Percentiles rank a stretch among this genome's conserved stretches.
These are phyloP conservation scores for Russula abietina DNA, from an alignment of 768 basidiomycete species.

Conservation along the genomic window DNA sequence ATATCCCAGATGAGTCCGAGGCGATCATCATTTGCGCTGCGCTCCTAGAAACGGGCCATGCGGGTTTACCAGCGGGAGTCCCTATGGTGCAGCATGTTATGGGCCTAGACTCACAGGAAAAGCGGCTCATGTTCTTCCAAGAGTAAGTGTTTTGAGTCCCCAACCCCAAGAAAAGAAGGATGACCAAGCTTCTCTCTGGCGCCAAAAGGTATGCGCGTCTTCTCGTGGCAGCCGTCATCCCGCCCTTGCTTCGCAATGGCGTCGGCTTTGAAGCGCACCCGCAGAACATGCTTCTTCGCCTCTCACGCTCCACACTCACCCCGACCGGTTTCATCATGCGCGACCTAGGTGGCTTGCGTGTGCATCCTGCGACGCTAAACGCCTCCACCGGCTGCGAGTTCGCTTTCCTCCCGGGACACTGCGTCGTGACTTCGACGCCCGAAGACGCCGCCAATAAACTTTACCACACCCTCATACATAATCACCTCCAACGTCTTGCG, in stretches of 20 bases:
- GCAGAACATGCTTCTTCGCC: constrained; percentile 49
- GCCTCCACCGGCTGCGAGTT: constrained; percentile 46
- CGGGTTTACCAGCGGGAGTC: constrained; percentile 35
- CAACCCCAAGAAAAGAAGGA: not conserved
- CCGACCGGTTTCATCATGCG: constrained; percentile 49
- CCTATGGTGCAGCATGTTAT: constrained; percentile 46
- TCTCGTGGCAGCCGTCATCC: constrained; percentile 48
- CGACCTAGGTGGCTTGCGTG: constrained; percentile 52
- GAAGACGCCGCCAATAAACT: constrained; percentile 52
- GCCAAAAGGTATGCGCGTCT: constrained; percentile 42
- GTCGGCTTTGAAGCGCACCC: constrained; percentile 60
- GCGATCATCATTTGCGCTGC: constrained; percentile 46
- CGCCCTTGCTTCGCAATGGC: constrained; percentile 47
- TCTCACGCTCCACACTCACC: constrained; percentile 38
- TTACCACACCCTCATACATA: constrained; percentile 56
- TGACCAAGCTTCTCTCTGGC: not conserved
- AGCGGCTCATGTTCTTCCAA: constrained; percentile 43
- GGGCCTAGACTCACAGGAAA: constrained; percentile 42
- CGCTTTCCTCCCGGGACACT: constrained; percentile 48
- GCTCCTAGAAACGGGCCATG: constrained; percentile 47
- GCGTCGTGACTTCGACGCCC: constrained; percentile 42
- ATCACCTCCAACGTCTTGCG: constrained; percentile 52
- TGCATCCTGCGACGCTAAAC: constrained; percentile 45
- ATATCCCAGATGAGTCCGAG: constrained; percentile 37
- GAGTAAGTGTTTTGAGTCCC: constrained; percentile 32